Evolutionary conservation across 495 filamentous ascomycete species (phyloP).

Genomic region (Friedmanniomyces endolithicus): DNA sequence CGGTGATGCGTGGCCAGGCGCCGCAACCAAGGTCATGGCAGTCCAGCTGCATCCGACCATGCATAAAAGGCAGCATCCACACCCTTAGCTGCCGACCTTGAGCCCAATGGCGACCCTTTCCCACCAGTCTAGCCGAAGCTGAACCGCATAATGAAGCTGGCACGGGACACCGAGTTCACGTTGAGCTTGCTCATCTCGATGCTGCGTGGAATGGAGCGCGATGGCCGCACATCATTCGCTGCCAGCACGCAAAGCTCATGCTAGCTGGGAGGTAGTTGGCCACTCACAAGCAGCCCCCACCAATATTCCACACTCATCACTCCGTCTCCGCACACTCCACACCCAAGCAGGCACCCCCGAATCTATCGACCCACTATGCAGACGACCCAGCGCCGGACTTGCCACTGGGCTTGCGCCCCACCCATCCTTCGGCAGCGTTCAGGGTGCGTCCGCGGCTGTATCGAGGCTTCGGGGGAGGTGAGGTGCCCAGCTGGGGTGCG

Average conservation of each 20-base stretch:
- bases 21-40: background rate
- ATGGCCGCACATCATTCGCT: conserved; percentile 2
- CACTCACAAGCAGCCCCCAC: conserved; percentile 3
- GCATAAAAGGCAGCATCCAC: background rate
- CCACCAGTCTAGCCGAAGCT: background rate
- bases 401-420: background rate
- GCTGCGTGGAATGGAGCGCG: conserved; percentile 2
- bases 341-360: background rate
- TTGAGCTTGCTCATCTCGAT: background rate
- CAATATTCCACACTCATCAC: background rate
- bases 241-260: background rate
- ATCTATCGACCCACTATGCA: background rate
- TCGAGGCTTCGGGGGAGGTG: no score
- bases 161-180: background rate
- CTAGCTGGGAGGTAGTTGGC: conserved; percentile 1
- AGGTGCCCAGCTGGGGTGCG: background rate
- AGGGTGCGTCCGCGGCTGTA: background rate
- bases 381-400: background rate
- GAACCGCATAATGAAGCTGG: conserved; percentile 1
- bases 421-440: background rate
- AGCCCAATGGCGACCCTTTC: background rate
- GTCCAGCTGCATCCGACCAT: background rate
- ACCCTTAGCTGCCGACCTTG: background rate
- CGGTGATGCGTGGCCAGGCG: background rate
- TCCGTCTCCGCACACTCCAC: background rate